These are phyloP conservation scores for Sistotremastrum suecicum DNA, from an alignment of 768 basidiomycete genomes.

Conservation along the genomic window DNA sequence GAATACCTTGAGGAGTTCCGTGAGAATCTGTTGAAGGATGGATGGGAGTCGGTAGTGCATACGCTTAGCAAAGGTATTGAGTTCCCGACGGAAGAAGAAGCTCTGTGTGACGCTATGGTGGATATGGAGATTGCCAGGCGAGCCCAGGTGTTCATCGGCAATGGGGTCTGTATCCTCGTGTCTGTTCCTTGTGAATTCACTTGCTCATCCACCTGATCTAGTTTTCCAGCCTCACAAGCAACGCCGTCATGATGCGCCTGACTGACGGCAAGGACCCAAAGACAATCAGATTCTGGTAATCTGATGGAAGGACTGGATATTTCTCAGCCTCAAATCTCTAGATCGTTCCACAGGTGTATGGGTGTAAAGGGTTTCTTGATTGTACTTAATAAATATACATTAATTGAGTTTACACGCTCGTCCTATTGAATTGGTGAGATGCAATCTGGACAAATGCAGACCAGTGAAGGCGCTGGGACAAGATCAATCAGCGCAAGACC, in stretches of 20 bases:
- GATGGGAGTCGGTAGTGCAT: conserved; percentile 32
- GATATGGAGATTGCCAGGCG: conserved; percentile 40
- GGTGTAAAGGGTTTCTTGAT: too few species aligned
- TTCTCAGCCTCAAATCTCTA: too few species aligned
- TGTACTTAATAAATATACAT: too few species aligned
- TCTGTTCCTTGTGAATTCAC: background rate
- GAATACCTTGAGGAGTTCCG: conserved; percentile 31
- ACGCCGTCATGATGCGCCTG: conserved; percentile 32
- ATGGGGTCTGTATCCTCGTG: conserved; percentile 24
- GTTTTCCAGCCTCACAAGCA: conserved; percentile 39
- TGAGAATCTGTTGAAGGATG: conserved; percentile 21
- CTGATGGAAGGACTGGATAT: too few species aligned
- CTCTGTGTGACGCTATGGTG: conserved; percentile 32
- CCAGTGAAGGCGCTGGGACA: too few species aligned
- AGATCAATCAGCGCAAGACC: too few species aligned
- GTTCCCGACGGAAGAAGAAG: conserved; percentile 25
- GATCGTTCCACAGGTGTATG: too few species aligned
- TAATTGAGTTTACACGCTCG: too few species aligned
- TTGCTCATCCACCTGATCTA: conserved; percentile 8
- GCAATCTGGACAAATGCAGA: too few species aligned
- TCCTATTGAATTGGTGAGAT: too few species aligned
- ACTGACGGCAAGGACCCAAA: conserved; percentile 28
- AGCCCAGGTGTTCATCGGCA: conserved; percentile 39
- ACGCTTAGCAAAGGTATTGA: conserved; percentile 21
- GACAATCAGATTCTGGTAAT: conserved; percentile 27